Conservation (phyloP, 306 rosid species). For the Arachis stenosperma region DNA sequence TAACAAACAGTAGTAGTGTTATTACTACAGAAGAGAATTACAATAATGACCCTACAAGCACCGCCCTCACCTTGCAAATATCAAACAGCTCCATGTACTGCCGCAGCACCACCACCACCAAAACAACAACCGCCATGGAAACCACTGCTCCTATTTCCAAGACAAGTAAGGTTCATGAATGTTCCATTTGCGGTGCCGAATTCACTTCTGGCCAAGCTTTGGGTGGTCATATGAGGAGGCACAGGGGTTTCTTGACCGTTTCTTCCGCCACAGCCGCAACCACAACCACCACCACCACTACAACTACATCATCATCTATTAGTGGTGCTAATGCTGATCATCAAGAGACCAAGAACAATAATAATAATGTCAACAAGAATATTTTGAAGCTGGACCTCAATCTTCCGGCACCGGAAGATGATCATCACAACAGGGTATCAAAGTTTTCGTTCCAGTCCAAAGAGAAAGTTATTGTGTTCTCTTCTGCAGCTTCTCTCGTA, state of each 20-base stretch:
- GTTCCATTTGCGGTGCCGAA: conserved; percentile 80
- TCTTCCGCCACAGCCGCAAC: neutral
- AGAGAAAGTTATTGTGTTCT: conserved; percentile 63
- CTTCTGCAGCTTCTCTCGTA: conserved; percentile 68
- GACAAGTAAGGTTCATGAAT: conserved; percentile 69
- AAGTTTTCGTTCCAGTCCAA: conserved; percentile 48
- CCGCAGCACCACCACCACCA: neutral
- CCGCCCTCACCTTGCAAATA: conserved; percentile 62
- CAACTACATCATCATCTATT: conserved; percentile 3
- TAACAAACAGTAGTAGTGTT: neutral
- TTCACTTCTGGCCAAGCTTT: conserved; percentile 88
- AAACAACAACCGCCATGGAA: neutral
- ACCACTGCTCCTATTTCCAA: neutral
- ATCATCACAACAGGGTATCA: conserved; percentile 52
- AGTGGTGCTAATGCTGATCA: neutral
- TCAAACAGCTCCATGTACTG: conserved; percentile 38
- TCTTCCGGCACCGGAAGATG: conserved; percentile 84
- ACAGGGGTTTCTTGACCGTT: conserved; percentile 48
- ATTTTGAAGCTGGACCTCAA: conserved; percentile 71
- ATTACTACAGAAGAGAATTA: conserved; percentile 15
- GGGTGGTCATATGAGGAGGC: conserved; percentile 95
- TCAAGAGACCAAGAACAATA: conserved; percentile 38
- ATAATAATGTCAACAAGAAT: conserved; percentile 24
- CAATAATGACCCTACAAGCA: conserved; percentile 34
- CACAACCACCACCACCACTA: no score